Percentiles rank a stretch among this genome's conserved stretches.
phyloP scores from a whole-genome alignment of 345 rosid species.

The Microcos paniculata region DNA sequence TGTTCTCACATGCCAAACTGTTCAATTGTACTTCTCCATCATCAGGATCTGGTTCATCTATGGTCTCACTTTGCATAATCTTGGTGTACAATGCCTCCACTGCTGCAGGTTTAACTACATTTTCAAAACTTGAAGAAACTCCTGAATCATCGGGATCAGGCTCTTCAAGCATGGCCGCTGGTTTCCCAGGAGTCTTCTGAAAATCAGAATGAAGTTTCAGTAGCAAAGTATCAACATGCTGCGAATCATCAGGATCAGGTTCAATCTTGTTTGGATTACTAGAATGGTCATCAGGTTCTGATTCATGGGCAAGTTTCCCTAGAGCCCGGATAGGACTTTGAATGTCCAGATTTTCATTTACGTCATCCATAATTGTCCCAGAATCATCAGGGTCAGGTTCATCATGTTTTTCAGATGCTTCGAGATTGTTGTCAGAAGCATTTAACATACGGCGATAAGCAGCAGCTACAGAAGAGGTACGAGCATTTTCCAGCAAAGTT shows the following conservation, averaged over 20 bases:
- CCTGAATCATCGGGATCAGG: conserved; percentile 45
- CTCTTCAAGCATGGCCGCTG: conserved; percentile 18
- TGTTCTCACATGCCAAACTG: conserved; percentile 15
- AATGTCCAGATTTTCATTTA: conserved; percentile 6
- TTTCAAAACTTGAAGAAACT: neutral
- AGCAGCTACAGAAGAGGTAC: conserved; percentile 83
- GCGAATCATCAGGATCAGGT: conserved; percentile 39
- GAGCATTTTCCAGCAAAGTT: conserved; percentile 56
- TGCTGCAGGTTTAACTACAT: conserved; percentile 22
- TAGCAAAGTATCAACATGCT: conserved; percentile 5
- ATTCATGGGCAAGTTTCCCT: conserved; percentile 22
- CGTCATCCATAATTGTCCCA: conserved; percentile 12
- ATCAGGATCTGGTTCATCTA: conserved; percentile 67
- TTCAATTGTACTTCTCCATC: conserved; percentile 30
- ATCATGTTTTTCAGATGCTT: conserved; percentile 35
- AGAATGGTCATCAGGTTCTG: conserved; percentile 30
- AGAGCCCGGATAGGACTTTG: conserved; percentile 8
- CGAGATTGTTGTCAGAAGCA: conserved; percentile 24
- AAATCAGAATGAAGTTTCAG: neutral
- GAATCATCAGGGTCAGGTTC: conserved; percentile 73
- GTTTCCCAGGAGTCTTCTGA: neutral
- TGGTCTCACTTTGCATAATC: conserved; percentile 17
- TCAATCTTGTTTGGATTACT: conserved; percentile 31
- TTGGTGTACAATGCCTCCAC: conserved; percentile 14
- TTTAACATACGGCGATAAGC: conserved; percentile 63